Evolutionary conservation across 305 asterid genomes (phyloP).

Genomic region (Ilex paraguariensis): DNA sequence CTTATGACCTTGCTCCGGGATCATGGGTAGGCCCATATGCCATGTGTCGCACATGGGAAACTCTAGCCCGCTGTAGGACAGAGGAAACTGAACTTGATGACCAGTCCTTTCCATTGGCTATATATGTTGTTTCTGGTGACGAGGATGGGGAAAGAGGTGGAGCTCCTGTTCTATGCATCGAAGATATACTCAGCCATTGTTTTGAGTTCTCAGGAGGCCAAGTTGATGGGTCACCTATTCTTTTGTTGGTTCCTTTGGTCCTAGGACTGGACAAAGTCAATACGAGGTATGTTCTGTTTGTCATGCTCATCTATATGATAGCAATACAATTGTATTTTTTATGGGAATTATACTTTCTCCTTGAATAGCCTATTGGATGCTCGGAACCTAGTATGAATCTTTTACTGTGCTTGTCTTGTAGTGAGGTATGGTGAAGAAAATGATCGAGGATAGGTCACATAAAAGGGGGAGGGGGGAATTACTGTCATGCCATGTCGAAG

Average conservation of each 20-base stretch:
- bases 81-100: conserved; percentile 35
- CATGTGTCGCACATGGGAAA: conserved; percentile 97
- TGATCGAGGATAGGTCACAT: too few species aligned
- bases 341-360: too few species aligned
- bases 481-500: too few species aligned
- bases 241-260: conserved; percentile 92
- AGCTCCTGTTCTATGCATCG: conserved; percentile 83
- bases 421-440: too few species aligned
- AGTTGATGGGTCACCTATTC: conserved; percentile 61
- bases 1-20: conserved; percentile 88
- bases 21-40: conserved; percentile 99
- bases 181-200: conserved; percentile 57
- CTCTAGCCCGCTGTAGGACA: conserved; percentile 48
- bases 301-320: background rate
- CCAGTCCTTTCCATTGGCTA: conserved; percentile 42
- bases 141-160: conserved; percentile 99
- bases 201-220: conserved; percentile 40
- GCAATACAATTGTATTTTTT: background rate
- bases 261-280: conserved; percentile 90
- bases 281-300: conserved; percentile 56
- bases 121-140: conserved; percentile 94
- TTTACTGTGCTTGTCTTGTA: too few species aligned
- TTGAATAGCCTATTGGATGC: too few species aligned
- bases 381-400: too few species aligned
- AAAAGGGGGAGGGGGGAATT: too few species aligned